phyloP scores from a whole-genome alignment of 805 yeast genomes.

The Hanseniaspora vineae region DNA sequence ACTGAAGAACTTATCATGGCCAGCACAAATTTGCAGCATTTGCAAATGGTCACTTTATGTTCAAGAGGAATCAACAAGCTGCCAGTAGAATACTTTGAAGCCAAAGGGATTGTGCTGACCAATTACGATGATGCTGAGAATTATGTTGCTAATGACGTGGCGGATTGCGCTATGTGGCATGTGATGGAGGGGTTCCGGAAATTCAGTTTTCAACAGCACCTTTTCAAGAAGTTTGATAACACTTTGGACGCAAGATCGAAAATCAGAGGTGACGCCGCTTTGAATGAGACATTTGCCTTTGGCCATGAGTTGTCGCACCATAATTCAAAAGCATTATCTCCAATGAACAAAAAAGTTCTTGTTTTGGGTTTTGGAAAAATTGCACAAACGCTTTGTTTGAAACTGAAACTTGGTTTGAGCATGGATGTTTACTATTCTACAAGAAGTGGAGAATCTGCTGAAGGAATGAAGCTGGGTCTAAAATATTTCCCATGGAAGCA shows the following conservation, averaged over 20 bases:
- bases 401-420: constrained; percentile 36
- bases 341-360: constrained; percentile 38
- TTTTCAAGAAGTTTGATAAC: constrained; percentile 23
- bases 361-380: constrained; percentile 52
- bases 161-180: constrained; percentile 48
- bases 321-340: constrained; percentile 20
- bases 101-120: constrained; percentile 31
- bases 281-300: constrained; percentile 23
- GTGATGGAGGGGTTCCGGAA: constrained; percentile 42
- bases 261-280: constrained; percentile 20
- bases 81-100: constrained; percentile 30
- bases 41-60: constrained; percentile 39
- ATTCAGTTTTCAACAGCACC: constrained; percentile 27
- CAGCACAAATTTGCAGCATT: constrained; percentile 26
- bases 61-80: constrained; percentile 47
- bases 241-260: constrained; percentile 29
- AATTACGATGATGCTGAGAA: constrained; percentile 23
- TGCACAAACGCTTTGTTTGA: constrained; percentile 40
- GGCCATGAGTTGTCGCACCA: constrained; percentile 22
- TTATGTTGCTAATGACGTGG: constrained; percentile 47
- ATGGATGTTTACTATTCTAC: constrained; percentile 48
- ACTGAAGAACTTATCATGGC: constrained; percentile 28
- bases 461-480: constrained; percentile 20
- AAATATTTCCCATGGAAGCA: constrained; percentile 25
- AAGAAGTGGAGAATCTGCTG: constrained; percentile 25